Evolutionary conservation across 345 rosid genomes (phyloP).

Genomic region (Corchorus olitorius): DNA sequence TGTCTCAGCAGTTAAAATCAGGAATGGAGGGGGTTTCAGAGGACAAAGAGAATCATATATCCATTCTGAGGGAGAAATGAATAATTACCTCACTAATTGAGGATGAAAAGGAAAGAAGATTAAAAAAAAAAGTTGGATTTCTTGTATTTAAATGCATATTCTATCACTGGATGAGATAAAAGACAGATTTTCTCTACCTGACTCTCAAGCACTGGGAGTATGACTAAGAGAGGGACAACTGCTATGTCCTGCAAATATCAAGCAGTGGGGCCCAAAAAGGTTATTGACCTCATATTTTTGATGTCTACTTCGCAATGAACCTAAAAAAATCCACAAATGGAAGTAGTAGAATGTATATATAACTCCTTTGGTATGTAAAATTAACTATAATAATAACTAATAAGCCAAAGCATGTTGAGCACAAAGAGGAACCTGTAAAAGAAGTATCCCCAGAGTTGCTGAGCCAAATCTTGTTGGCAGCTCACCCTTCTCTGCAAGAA

Average conservation of each 20-base stretch:
- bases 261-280: constrained; percentile 18
- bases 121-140: neutral
- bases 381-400: neutral
- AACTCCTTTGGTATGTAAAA: neutral
- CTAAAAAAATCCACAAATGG: constrained; percentile 9
- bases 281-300: constrained; percentile 21
- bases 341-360: constrained; percentile 20
- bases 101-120: neutral
- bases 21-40: neutral
- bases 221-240: constrained; percentile 89
- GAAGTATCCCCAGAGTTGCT: constrained; percentile 96
- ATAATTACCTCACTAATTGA: neutral
- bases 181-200: constrained; percentile 56
- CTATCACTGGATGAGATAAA: neutral
- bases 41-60: neutral
- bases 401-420: neutral
- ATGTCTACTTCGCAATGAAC: constrained; percentile 25
- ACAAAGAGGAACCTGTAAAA: constrained; percentile 68
- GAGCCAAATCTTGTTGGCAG: constrained; percentile 98
- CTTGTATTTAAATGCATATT: neutral
- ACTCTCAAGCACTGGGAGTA: constrained; percentile 90
- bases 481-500: constrained; percentile 99
- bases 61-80: neutral
- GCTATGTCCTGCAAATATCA: constrained; percentile 82
- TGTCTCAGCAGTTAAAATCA: neutral